phyloP scores from a whole-genome alignment of 2,329 filamentous ascomycete genomes.

The Dactylellina parvicollis region DNA sequence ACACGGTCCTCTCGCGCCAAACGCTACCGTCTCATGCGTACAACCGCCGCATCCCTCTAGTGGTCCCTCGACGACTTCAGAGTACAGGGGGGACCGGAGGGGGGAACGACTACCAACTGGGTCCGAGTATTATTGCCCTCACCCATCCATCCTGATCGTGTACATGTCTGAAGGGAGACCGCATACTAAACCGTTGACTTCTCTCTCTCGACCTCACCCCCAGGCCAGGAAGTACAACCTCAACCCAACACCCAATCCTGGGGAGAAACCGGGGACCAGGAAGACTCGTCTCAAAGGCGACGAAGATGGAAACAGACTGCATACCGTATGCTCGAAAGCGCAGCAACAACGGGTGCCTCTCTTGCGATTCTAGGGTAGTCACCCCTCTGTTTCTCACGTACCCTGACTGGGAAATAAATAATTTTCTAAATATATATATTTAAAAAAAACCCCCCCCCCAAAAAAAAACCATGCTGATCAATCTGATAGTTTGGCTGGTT shows the following conservation, averaged over 20 bases:
- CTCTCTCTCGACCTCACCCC: conserved; percentile 7
- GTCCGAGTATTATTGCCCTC: conserved; percentile 51
- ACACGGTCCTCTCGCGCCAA: not conserved
- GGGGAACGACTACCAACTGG: conserved; percentile 57
- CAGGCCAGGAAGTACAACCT: conserved; percentile 56
- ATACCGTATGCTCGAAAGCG: conserved; percentile 76
- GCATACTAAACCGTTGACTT: conserved; percentile 18
- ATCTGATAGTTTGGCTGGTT: conserved; percentile 69
- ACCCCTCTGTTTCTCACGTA: not conserved
- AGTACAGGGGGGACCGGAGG: conserved; percentile 42
- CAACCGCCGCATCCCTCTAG: not conserved
- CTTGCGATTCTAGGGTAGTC: conserved; percentile 74
- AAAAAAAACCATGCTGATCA: not conserved
- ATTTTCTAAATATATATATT: too few relatives aligned
- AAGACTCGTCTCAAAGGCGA: conserved; percentile 10
- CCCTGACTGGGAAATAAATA: not conserved
- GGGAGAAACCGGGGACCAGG: conserved; percentile 30
- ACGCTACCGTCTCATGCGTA: not conserved
- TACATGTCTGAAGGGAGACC: conserved; percentile 3
- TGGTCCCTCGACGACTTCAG: conserved; percentile 33
- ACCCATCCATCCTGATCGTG: conserved; percentile 4
- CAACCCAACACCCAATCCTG: conserved; percentile 56
- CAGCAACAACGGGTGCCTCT: conserved; percentile 78
- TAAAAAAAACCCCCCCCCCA: too few relatives aligned
- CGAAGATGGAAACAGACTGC: conserved; percentile 59